Evolutionary conservation across 2,329 filamentous ascomycete species (phyloP).

Genomic region (Ophiobolus disseminans): DNA sequence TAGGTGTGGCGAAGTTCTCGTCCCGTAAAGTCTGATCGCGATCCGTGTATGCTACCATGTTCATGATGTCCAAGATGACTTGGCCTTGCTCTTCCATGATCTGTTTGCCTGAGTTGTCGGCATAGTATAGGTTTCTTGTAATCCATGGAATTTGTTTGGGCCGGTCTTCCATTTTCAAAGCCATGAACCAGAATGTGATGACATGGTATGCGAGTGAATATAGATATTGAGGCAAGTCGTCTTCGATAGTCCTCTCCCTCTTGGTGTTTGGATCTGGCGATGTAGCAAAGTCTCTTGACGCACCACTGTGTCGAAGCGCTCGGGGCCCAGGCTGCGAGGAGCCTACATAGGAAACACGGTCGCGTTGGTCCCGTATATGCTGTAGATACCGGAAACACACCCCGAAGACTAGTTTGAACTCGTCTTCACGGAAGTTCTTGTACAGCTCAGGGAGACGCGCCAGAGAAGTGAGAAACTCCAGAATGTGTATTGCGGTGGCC

Average conservation of each 20-base stretch:
- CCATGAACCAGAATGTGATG: constrained; percentile 96
- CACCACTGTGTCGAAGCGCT: constrained; percentile 52
- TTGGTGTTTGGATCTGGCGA: constrained; percentile 42
- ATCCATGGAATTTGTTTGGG: constrained; percentile 89
- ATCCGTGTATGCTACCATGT: constrained; percentile 84
- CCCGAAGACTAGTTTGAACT: constrained; percentile 92
- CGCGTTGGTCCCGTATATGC: constrained; percentile 73
- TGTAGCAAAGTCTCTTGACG: constrained; percentile 51
- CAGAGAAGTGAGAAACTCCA: constrained; percentile 92
- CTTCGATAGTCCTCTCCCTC: constrained; percentile 57
- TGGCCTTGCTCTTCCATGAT: constrained; percentile 89
- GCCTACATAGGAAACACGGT: constrained; percentile 43
- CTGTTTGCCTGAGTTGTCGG: constrained; percentile 75
- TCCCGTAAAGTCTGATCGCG: constrained; percentile 77
- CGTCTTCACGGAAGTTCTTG: constrained; percentile 87
- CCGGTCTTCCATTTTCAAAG: constrained; percentile 82
- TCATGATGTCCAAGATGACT: constrained; percentile 94
- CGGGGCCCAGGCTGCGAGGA: constrained; percentile 44
- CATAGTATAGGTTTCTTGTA: constrained; percentile 79
- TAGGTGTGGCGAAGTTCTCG: constrained; percentile 67
- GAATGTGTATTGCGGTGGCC: constrained; percentile 88
- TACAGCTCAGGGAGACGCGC: constrained; percentile 85
- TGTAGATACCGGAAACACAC: constrained; percentile 95
- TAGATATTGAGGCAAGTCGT: constrained; percentile 90
- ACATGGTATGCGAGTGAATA: constrained; percentile 94